Percentiles rank a stretch among this genome's conserved stretches.
phyloP scores from a whole-genome alignment of 2,329 filamentous ascomycete genomes.

The Hymenoscyphus repandus region DNA sequence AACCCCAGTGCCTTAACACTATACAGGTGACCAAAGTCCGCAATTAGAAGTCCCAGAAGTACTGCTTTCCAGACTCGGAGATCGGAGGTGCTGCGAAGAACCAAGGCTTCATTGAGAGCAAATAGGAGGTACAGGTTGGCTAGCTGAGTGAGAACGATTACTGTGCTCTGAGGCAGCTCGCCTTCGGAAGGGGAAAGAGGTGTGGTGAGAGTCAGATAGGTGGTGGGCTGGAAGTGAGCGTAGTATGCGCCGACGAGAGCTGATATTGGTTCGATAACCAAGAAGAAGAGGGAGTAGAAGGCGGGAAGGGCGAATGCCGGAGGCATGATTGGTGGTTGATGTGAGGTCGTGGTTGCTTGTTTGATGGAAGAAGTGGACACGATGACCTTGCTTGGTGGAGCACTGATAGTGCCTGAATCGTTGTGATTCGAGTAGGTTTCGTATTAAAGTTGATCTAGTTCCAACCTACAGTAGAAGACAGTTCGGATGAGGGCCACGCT shows the following conservation, averaged over 20 bases:
- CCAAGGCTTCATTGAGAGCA: constrained; percentile 69
- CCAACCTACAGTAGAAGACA: too few species aligned
- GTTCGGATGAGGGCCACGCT: too few species aligned
- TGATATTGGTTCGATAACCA: constrained; percentile 61
- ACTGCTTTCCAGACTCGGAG: constrained; percentile 65
- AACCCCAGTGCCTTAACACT: constrained; percentile 55
- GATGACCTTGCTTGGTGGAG: too few species aligned
- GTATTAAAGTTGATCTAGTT: too few species aligned
- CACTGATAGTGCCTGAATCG: too few species aligned
- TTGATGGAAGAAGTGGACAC: too few species aligned
- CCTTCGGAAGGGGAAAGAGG: constrained; percentile 25
- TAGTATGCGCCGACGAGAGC: constrained; percentile 48
- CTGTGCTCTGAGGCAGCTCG: constrained; percentile 51
- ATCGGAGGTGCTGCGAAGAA: constrained; percentile 65
- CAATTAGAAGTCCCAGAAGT: constrained; percentile 62
- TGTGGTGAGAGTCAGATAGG: constrained; percentile 62
- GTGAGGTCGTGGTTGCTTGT: too few species aligned
- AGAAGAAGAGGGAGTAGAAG: constrained; percentile 67
- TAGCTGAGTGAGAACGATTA: constrained; percentile 67
- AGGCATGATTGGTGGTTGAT: neutral
- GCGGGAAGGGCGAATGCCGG: constrained; percentile 48
- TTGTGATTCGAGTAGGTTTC: too few species aligned
- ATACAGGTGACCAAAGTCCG: constrained; percentile 73
- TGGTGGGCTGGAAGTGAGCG: constrained; percentile 43
- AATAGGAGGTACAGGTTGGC: constrained; percentile 76